Evolutionary conservation across 1,139 yeast genomes (phyloP), one percentile per base, ranked within the genome.

Genomic region (Debaryomyces udenii): DNA sequence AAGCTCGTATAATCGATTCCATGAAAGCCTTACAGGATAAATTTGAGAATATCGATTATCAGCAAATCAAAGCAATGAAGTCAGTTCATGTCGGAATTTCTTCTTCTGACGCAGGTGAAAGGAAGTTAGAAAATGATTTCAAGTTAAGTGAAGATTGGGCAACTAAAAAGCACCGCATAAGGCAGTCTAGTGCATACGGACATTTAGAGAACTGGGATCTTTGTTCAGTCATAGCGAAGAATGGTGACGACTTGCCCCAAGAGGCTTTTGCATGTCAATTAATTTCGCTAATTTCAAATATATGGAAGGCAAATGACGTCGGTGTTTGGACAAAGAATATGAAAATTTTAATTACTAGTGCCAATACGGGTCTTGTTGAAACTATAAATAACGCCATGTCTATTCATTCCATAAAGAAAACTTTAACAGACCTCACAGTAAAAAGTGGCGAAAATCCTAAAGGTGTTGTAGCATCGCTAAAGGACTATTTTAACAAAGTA

Each of bases 181-280:
- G 94, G 44, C 78, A 76, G 41, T 73, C 85, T 4, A 87, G 96
- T 42, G 79, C 81, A 5, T 90, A 73, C 57, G 99, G 99, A 0
- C 95, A 90, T 57, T 62, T 86, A 22, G 86, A 83, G 26, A 87
- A 89, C 59, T 93, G 99, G 99, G 98, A 93, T 46, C 62, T 93
- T 29, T 89, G 93, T 51, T 90, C 97, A 0, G 97, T 91, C 3
- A 93, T 93, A 57, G 96, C 93, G 6, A 93, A 93, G 57, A 91
- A 96, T 37, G 99, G 99, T 23, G 93, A 87, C 55, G 99, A 93
- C 61, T 64, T 93, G 39, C 87, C 96, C 15, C 99, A 93, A 59
- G 99, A 93, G 59, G 97, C 99, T 0, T 90, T 93, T 70, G 99
- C 99, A 0, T 90, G 97, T 51, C 99, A 93, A 58, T 62, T 93